Evolutionary conservation across 441 rosid genomes (phyloP).

Genomic region (Kokia cookei): DNA sequence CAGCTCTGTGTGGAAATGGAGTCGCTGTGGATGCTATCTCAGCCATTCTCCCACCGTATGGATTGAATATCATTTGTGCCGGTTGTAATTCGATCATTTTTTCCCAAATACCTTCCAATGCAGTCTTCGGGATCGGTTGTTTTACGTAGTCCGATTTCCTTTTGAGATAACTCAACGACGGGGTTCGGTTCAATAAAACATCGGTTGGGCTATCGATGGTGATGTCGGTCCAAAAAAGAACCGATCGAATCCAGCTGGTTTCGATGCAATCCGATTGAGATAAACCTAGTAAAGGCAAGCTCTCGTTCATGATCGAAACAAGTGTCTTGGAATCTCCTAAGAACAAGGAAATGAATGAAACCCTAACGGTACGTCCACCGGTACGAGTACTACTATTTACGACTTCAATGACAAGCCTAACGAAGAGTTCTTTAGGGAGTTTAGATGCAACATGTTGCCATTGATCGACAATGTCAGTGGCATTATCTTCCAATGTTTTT

Average conservation of each 20-base stretch:
- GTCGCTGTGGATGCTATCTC: conserved; percentile 30
- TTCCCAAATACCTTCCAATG: conserved; percentile 19
- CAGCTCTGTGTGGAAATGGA: conserved; percentile 38
- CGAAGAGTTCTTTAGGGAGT: conserved; percentile 23
- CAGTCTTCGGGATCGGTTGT: conserved; percentile 25
- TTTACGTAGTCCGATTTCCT: conserved; percentile 33
- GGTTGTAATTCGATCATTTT: conserved; percentile 23
- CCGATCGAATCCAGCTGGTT: conserved; percentile 32
- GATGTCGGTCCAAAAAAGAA: conserved; percentile 19
- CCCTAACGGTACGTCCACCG: conserved; percentile 22
- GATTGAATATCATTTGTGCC: conserved; percentile 30
- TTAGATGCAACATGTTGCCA: conserved; percentile 40
- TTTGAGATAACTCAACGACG: background rate
- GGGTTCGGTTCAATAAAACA: conserved; percentile 13
- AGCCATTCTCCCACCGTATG: conserved; percentile 41
- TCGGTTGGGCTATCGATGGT: conserved; percentile 11
- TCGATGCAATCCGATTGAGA: conserved; percentile 23
- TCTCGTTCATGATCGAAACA: conserved; percentile 15
- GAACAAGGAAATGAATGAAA: conserved; percentile 28
- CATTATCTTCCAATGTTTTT: conserved; percentile 25
- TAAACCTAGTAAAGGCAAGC: conserved; percentile 25
- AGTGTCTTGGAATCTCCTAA: conserved; percentile 27
- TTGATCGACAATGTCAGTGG: conserved; percentile 24
- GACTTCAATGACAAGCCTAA: conserved; percentile 25
- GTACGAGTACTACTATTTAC: conserved; percentile 5